Base-by-base conservation (phyloP, 1,284 basidiomycete genomes). In the Papiliotrema fonsecae region DNA sequence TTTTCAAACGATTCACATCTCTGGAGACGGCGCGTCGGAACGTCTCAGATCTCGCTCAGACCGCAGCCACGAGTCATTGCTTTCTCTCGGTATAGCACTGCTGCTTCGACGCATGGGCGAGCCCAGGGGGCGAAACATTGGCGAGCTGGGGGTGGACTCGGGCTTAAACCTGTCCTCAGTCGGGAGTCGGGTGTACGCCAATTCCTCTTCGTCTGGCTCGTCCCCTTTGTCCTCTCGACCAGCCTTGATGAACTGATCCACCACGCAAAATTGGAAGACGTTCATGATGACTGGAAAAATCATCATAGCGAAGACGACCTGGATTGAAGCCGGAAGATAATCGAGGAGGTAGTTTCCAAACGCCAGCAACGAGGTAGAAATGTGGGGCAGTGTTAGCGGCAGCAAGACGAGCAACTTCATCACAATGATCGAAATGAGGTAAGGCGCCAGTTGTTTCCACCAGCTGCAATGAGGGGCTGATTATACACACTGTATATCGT, bases 261-360 rank as follows among this genome's bases (percentile, higher is more conserved):
- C 69, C 22, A 75, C 51, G 32, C 71, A 71, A 60, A 75, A 74
- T 68, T 94, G 90, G 18, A 91, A 58, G 42, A 92, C 76, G 69
- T 92, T 97, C 91, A 96, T 96, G 50, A 86, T 77, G 53, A 93
- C 84, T 1, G 93, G 93, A 75, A 96, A 93, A 42, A 97, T 69
- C 48, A 90, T 88, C 88, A 97, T 94, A 30, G 85, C 85, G 61
- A 92, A 87, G 54, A 91, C 80, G 39, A 92, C 85, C 69, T 93
- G 88, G 69, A 77, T 61, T 82, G 83, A 45, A 75, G 82, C 45
- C 76, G 77, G 58, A 79, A 90, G 83, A 83, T 88, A 90, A 53
- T 81, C 81, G 28, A 98, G 76, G 13, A 94, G 73, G 85, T 85
- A 91, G 49, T 86, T 85, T 14, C 86, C 89, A 24, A 88, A 69